Evolutionary conservation across 2,329 filamentous ascomycete genomes (phyloP).

Genomic region (Whalleya microplaca): DNA sequence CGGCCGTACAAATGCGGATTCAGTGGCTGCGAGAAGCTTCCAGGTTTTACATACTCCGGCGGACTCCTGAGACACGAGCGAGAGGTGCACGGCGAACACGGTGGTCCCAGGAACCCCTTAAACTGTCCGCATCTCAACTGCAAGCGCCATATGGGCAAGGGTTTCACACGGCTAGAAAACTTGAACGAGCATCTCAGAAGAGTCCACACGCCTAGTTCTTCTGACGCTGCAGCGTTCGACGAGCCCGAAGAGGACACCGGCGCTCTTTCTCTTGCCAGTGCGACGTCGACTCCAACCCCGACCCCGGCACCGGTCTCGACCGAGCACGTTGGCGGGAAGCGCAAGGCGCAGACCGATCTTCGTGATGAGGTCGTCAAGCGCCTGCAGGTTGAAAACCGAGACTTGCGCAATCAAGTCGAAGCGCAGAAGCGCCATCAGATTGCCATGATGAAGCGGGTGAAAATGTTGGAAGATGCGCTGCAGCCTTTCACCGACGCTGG

Average conservation of each 20-base stretch:
- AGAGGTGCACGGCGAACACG: slow-evolving; percentile 90
- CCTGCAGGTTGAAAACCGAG: slow-evolving; percentile 66
- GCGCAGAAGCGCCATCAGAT: slow-evolving; percentile 49
- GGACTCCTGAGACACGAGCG: slow-evolving; percentile 88
- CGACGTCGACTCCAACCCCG: not conserved
- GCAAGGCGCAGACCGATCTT: slow-evolving; percentile 56
- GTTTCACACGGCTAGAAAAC: slow-evolving; percentile 93
- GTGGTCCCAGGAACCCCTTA: slow-evolving; percentile 83
- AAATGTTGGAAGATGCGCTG: not conserved
- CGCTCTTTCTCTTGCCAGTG: not conserved
- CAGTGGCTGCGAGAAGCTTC: slow-evolving; percentile 85
- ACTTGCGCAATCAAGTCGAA: slow-evolving; percentile 55
- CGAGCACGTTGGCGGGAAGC: slow-evolving; percentile 46
- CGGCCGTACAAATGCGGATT: slow-evolving; percentile 86
- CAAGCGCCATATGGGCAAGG: slow-evolving; percentile 85
- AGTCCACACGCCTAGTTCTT: slow-evolving; percentile 68
- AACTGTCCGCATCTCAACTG: slow-evolving; percentile 86
- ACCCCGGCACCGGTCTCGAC: slow-evolving; percentile 3
- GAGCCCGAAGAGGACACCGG: slow-evolving; percentile 46
- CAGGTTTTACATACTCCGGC: slow-evolving; percentile 93
- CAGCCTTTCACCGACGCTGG: not conserved
- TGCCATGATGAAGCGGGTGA: slow-evolving; percentile 24
- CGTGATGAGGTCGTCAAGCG: slow-evolving; percentile 69
- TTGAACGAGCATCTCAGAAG: slow-evolving; percentile 90
- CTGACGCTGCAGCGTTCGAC: slow-evolving; percentile 37